A percentile compares a stretch with the other conserved stretches of the same genome.
Conservation (phyloP, 352 stramenopile genomes). For the Phytophthora niederhauseri region DNA sequence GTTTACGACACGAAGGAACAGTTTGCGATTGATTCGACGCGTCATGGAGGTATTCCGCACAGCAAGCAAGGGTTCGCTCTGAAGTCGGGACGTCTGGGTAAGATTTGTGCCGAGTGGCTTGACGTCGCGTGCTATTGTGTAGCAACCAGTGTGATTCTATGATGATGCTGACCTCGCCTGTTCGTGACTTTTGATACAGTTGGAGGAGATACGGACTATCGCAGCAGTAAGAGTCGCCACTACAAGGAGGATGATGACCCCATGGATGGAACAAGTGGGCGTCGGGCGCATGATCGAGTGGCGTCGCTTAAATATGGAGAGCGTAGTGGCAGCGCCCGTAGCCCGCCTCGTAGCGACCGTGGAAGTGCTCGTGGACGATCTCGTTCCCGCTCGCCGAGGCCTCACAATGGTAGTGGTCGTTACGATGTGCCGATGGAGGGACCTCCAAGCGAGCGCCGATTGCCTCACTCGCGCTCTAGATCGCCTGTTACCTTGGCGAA, state of each 20-base stretch:
- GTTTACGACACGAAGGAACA: constrained; percentile 78
- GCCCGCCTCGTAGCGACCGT: constrained; percentile 32
- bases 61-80: constrained; percentile 54
- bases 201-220: constrained; percentile 35
- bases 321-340: constrained; percentile 23
- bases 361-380: constrained; percentile 33
- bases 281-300: constrained; percentile 29
- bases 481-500: constrained; percentile 35
- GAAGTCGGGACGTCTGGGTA: constrained; percentile 62
- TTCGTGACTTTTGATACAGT: constrained; percentile 33
- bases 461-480: constrained; percentile 36
- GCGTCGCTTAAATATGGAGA: constrained; percentile 35
- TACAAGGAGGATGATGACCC: constrained; percentile 32
- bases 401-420: constrained; percentile 15
- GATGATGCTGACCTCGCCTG: constrained; percentile 21
- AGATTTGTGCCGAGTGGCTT: constrained; percentile 29
- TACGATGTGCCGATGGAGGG: constrained; percentile 14
- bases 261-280: constrained; percentile 27
- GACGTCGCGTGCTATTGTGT: constrained; percentile 24
- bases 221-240: constrained; percentile 28
- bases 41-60: constrained; percentile 29
- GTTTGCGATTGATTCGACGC: constrained; percentile 53
- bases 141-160: constrained; percentile 25
- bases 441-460: constrained; percentile 23
- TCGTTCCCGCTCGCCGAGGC: constrained; percentile 38